Conservation (phyloP, 768 basidiomycete genomes). For the Pisolithus tinctorius region DNA sequence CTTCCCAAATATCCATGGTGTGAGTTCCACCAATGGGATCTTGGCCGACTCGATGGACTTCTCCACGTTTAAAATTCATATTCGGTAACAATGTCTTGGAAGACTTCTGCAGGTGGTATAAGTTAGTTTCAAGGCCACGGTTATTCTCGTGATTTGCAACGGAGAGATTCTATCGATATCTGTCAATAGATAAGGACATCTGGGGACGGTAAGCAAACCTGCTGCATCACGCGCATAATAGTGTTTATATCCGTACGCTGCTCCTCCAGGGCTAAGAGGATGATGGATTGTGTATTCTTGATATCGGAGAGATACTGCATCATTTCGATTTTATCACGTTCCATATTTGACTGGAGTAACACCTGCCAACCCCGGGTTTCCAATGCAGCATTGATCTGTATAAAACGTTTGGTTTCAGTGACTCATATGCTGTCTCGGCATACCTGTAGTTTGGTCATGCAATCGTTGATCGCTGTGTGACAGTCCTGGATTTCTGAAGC, state of each 20-base stretch:
- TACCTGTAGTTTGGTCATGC: slow-evolving; percentile 43
- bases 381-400: slow-evolving; percentile 38
- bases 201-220: slow-evolving; percentile 21
- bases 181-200: not conserved
- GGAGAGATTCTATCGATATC: slow-evolving; percentile 21
- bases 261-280: slow-evolving; percentile 26
- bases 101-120: slow-evolving; percentile 44
- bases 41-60: slow-evolving; percentile 42
- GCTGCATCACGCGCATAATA: slow-evolving; percentile 47
- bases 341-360: slow-evolving; percentile 31
- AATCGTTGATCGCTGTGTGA: slow-evolving; percentile 39
- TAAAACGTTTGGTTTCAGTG: slow-evolving; percentile 4
- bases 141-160: slow-evolving; percentile 20
- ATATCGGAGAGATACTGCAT: slow-evolving; percentile 39
- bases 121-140: slow-evolving; percentile 39
- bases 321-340: slow-evolving; percentile 39
- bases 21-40: slow-evolving; percentile 46
- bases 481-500: slow-evolving; percentile 38
- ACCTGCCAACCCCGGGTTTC: slow-evolving; percentile 45
- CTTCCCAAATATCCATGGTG: slow-evolving; percentile 52
- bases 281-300: slow-evolving; percentile 32
- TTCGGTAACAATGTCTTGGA: slow-evolving; percentile 43
- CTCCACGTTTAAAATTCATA: slow-evolving; percentile 44
- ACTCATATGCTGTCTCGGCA: not conserved
- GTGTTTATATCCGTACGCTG: slow-evolving; percentile 30